Evolutionary conservation across 768 basidiomycete species (phyloP).

Genomic region (Termitomyces sp.): DNA sequence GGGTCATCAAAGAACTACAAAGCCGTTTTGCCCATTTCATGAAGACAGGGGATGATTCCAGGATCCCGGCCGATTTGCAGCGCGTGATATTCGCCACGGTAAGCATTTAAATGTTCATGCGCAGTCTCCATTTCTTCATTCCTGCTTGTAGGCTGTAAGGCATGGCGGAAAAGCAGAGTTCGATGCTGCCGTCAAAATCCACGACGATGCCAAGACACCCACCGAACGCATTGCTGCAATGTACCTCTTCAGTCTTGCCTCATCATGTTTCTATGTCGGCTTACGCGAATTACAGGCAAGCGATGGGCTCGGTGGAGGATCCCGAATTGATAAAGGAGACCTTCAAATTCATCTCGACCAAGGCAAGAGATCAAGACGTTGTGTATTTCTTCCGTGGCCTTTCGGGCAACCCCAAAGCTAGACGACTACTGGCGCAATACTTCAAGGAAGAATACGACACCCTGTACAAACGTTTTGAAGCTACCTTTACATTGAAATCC

Average conservation of each 20-base stretch:
- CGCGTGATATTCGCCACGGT: slow-evolving; percentile 49
- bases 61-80: slow-evolving; percentile 78
- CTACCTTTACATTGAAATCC: slow-evolving; percentile 53
- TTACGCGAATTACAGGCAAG: slow-evolving; percentile 38
- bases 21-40: slow-evolving; percentile 68
- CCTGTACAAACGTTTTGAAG: slow-evolving; percentile 66
- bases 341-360: slow-evolving; percentile 51
- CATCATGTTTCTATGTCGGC: background rate
- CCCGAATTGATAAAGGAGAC: slow-evolving; percentile 54
- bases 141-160: slow-evolving; percentile 50
- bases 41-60: slow-evolving; percentile 67
- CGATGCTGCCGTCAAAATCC: slow-evolving; percentile 62
- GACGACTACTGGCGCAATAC: slow-evolving; percentile 51
- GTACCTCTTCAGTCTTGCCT: slow-evolving; percentile 29
- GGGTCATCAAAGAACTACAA: slow-evolving; percentile 70
- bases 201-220: slow-evolving; percentile 70
- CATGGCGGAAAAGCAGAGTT: slow-evolving; percentile 74
- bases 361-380: slow-evolving; percentile 58
- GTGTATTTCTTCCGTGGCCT: slow-evolving; percentile 60
- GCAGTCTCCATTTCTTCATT: background rate
- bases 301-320: slow-evolving; percentile 59
- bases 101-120: slow-evolving; percentile 15
- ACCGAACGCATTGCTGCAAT: slow-evolving; percentile 68
- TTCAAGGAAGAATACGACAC: slow-evolving; percentile 66
- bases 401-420: slow-evolving; percentile 47